These are phyloP conservation scores for Leccinum fuscescens DNA, from an alignment of 1,284 basidiomycete genomes.

Conservation along the genomic window DNA sequence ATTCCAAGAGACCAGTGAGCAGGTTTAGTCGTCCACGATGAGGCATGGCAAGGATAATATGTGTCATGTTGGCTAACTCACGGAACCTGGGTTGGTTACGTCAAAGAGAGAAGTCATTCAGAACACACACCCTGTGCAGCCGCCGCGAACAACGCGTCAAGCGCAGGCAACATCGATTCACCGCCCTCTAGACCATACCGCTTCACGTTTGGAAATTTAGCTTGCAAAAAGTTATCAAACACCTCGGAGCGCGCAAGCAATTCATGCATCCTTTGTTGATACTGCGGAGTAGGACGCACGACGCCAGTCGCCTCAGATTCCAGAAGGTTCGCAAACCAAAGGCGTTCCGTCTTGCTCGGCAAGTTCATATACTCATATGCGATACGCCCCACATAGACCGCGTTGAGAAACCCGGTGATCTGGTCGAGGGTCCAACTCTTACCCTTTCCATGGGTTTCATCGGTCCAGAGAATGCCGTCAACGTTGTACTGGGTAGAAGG, in stretches of 20 bases:
- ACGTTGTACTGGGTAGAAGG: constrained; percentile 60
- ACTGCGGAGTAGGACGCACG: constrained; percentile 23
- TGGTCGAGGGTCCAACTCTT: constrained; percentile 60
- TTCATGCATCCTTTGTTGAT: constrained; percentile 58
- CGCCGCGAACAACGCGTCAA: constrained; percentile 71
- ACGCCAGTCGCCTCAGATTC: constrained; percentile 52
- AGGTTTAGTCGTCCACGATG: constrained; percentile 88
- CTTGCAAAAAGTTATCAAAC: constrained; percentile 78
- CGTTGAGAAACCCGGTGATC: constrained; percentile 67
- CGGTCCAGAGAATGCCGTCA: constrained; percentile 78
- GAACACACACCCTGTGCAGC: constrained; percentile 56
- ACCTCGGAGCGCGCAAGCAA: constrained; percentile 76
- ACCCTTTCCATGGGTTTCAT: constrained; percentile 46
- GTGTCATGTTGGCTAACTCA: constrained; percentile 57
- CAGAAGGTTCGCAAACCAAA: constrained; percentile 84
- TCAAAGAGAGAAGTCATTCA: not conserved
- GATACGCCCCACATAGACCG: constrained; percentile 77
- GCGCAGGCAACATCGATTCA: constrained; percentile 85
- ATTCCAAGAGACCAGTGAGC: constrained; percentile 74
- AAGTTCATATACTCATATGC: constrained; percentile 92
- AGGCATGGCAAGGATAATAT: constrained; percentile 79
- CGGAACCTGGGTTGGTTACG: constrained; percentile 2
- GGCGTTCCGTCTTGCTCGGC: constrained; percentile 72
- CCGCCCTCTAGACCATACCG: constrained; percentile 86
- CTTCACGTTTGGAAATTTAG: constrained; percentile 83